Base-by-base conservation (phyloP, 345 rosid species). In the Hypericum perforatum region DNA sequence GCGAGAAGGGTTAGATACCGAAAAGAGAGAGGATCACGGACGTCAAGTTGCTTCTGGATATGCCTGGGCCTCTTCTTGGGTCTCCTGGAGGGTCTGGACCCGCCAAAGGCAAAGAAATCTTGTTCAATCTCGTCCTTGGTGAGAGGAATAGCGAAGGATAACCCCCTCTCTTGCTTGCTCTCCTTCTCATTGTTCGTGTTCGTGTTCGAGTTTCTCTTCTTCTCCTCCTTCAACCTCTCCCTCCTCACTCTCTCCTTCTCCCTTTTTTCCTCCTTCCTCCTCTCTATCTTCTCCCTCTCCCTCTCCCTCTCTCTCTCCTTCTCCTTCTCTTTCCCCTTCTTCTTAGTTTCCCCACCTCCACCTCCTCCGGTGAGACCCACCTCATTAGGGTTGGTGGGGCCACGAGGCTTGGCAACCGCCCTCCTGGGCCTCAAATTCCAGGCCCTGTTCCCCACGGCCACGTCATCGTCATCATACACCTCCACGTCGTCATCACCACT, bases 391-490 rank as follows among this genome's bases (percentile, higher is more conserved):
- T 22, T 22, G 32, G 32, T 22, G n/a, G n/a, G n/a, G n/a, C n/a
- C n/a, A 2, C 65, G 46, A 58, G 60, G 66, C 60, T 79, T 75
- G 7, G 54, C 40, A 37, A 62, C 45, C 6, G 72, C 60, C 50
- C 61, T 76, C 59, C 94, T 76, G 40, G 89, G 94, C 63, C 94
- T 65, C 51, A 85, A 64, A 63, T 82, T 85, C 94, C 94, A 78
- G n/a, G 75, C 65, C 74, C 76, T 84, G 9, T 72, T 70, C 36
- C 62, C 64, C 49, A 63, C 59, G 13, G 69, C 84, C 9, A 71
- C 45, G 78, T 70, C 69, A 70, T 84, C 60, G 84, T 63, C 69
- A 67, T 75, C 56, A 58, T 60, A 22, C 53, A 54, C n/a, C n/a
- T n/a, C n/a, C n/a, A n/a, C n/a, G n/a, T n/a, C n/a, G n/a, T n/a